Conservation (phyloP, 208 protist species). For the Acanthamoeba castellanii region DNA sequence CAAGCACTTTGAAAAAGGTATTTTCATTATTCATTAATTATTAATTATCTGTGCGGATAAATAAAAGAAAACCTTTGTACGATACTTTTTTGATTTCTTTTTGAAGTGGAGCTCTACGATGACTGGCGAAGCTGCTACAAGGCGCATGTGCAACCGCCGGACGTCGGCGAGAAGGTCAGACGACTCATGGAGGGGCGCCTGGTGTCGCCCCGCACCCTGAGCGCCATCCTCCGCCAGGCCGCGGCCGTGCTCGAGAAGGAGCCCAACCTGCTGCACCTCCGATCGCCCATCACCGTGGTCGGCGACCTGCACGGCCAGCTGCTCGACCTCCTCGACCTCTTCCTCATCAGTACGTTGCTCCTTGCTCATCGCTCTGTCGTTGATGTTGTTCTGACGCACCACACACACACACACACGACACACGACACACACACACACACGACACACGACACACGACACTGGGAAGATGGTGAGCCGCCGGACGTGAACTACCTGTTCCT, state of each 20-base stretch:
- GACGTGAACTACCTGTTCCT: slow-evolving; percentile 98
- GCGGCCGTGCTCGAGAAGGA: slow-evolving; percentile 90
- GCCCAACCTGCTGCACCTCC: slow-evolving; percentile 96
- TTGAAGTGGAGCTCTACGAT: background rate
- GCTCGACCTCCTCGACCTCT: slow-evolving; percentile 98
- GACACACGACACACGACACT: background rate
- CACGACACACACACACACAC: background rate
- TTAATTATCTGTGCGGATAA: background rate
- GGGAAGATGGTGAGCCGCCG: slow-evolving; percentile 67
- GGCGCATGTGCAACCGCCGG: background rate
- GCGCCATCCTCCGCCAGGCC: slow-evolving; percentile 75
- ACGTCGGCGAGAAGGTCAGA: background rate
- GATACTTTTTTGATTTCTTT: background rate
- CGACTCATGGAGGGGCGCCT: background rate
- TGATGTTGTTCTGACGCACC: background rate
- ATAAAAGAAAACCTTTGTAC: too few relatives aligned
- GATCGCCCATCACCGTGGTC: slow-evolving; percentile 98
- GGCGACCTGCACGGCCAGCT: slow-evolving; percentile 99
- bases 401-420: background rate
- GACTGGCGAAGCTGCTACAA: background rate
- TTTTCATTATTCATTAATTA: background rate
- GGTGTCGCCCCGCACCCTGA: background rate
- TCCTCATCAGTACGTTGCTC: slow-evolving; percentile 92
- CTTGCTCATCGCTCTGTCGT: background rate
- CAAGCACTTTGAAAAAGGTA: too few relatives aligned